phyloP scores from a whole-genome alignment of 441 rosid species.

The Corymbia citriodora region DNA sequence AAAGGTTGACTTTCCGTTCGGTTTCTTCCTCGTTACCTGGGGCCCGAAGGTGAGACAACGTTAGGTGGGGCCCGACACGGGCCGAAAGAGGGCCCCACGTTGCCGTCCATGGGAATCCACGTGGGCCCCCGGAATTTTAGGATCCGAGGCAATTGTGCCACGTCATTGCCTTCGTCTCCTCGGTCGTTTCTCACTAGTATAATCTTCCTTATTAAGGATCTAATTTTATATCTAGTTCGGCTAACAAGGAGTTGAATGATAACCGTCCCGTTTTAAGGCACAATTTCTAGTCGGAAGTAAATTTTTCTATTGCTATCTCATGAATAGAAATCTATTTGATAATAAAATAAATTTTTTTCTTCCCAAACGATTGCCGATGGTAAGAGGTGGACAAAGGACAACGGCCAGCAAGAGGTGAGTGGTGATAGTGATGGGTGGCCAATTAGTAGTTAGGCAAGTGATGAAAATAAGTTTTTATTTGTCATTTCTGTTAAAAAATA shows the following conservation, averaged over 20 bases:
- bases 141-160: background rate
- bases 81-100: background rate
- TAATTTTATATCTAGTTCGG: background rate
- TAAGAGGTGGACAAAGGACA: too few relatives aligned
- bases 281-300: too few relatives aligned
- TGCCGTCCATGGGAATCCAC: background rate
- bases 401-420: too few relatives aligned
- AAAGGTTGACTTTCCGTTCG: background rate
- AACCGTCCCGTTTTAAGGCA: too few relatives aligned
- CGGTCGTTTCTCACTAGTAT: background rate
- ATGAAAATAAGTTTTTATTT: too few relatives aligned
- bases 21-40: background rate
- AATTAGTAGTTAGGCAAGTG: too few relatives aligned
- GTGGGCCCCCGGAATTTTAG: background rate
- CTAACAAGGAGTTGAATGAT: background rate
- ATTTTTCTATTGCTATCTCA: too few relatives aligned
- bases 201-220: rapidly evolving
- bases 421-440: too few relatives aligned
- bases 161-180: background rate
- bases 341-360: too few relatives aligned
- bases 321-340: too few relatives aligned
- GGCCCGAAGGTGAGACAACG: background rate
- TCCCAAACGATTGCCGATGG: too few relatives aligned
- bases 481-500: too few relatives aligned
- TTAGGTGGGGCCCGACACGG: background rate